Evolutionary conservation across 2,329 filamentous ascomycete species (phyloP).

Genomic region (Aspergillus novofumigatus): DNA sequence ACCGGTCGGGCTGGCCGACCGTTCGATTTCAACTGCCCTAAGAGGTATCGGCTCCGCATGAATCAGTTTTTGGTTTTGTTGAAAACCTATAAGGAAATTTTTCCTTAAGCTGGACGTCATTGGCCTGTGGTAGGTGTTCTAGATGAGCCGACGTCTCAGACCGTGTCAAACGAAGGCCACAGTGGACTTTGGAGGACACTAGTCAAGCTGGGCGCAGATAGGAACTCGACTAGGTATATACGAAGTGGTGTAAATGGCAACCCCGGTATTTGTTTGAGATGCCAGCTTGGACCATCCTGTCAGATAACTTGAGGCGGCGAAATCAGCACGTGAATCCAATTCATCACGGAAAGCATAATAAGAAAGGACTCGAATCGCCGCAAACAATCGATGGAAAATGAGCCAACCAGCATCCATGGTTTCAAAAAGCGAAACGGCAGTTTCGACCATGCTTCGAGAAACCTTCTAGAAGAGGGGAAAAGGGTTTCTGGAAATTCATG

Average conservation of each 20-base stretch:
- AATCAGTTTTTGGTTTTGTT: not conserved
- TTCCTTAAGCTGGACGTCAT: not conserved
- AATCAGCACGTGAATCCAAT: not conserved
- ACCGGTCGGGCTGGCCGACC: not conserved
- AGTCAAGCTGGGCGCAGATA: not conserved
- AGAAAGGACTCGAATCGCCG: not conserved
- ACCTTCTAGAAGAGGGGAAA: slow-evolving; percentile 11
- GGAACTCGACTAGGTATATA: no score
- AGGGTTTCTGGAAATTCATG: not conserved
- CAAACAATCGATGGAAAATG: not conserved
- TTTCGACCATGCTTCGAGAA: slow-evolving; percentile 10
- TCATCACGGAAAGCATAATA: not conserved
- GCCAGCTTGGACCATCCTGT: no score
- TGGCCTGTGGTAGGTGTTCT: not conserved
- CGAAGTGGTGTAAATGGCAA: no score
- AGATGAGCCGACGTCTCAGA: no score
- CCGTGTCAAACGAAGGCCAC: no score
- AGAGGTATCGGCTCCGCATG: not conserved
- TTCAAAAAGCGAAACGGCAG: not conserved
- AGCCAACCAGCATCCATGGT: not conserved
- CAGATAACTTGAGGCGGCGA: not conserved
- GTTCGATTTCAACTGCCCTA: not conserved
- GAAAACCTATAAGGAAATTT: not conserved
- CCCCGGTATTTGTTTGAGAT: not conserved
- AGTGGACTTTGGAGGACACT: no score